Base-by-base conservation (phyloP, 176 grass and related monocot species). In the Panicum miliaceum region DNA sequence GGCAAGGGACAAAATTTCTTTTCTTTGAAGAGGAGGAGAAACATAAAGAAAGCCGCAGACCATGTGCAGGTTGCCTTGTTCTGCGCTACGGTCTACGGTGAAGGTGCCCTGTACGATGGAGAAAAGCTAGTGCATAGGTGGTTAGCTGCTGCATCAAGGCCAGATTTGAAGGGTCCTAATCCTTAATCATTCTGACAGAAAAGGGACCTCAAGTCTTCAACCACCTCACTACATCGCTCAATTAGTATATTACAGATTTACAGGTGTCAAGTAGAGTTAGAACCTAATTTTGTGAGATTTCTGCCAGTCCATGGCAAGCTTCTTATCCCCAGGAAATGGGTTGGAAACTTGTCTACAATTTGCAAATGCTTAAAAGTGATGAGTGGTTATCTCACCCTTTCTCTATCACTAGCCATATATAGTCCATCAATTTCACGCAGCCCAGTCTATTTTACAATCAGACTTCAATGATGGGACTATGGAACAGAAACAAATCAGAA, bases 41-140 rank as follows among this genome's bases (percentile, higher is more conserved):
- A 18, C 19, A 71, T 86, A 82, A 57, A 71, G 57, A 86, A 71
- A 71, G 35, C 12, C 15, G 19, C 88, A 78, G 72, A 77, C 78
- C 88, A 90, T 86, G 88, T 90, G 88, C 78, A 27, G 56, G 25
- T 53, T 71, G 78, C 78, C 88, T 82, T 81, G 78, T 77, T 86
- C 54, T 85, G 77, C 71, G 35, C 56, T 64, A 27, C 40, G 65
- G 63, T 77, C 56, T 64, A 27, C 40, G 65, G 63, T 77, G 82
- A 73, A 32, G 70, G 70, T 8, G 43, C 71, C 71, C 41, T 90
- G 78, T 71, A 82, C 82, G 64, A 65, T 71, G 83, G 73, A 82
- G 76, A 83, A 83, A 85, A 71, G 77, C 64, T 89, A 71, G 71
- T 62, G 34, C 5, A 61, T 22, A 85, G 61, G 62, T 29, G 61